Evolutionary conservation across 768 basidiomycete genomes (phyloP), one percentile per base, ranked within the genome.

Genomic region (Pleurotus ostreatus): DNA sequence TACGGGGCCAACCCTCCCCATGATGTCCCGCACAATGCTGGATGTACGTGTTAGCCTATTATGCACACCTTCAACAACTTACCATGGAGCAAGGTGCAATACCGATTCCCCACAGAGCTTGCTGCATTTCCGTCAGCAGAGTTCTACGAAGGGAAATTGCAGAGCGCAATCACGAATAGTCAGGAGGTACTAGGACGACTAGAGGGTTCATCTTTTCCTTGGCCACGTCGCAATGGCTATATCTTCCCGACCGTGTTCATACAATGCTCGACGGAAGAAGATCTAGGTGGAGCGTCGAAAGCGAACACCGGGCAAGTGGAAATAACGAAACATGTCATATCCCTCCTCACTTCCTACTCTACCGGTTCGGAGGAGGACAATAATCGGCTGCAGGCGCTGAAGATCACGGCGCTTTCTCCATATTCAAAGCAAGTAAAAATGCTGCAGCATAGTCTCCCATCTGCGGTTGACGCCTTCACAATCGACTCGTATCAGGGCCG

Each of bases 401-500:
- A 65, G 18, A 71, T 81, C 48, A 78, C 80, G 0, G 73, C 81
- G 1, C 74, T 87, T 20, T 82, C 85, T 1, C 86, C 84, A 0
- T 87, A 87, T 64, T 70, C 78, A 12, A 81, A 81, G 51, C 85
- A 88, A 56, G 72, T 81, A 18, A 66, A 73, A 38, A 69, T 75
- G 0, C 71, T 87, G 3, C 75, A 76, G 20, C 63, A 71, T 16
- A 66, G 65, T 2, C 66, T 81, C 4, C 72, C 73, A 8, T 63
- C 69, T n/a, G 64, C 71, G 15, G 63, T 73, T 22, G 62, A 70
- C 4, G 72, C 70, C 45, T 80, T 74, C 38, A 85, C 84, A 0
- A 74, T 85, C 39, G 83, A 85, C 61, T 79, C 83, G 0, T 88
- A 86, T 62, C 86, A 88, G 64, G 85, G 85, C 11, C 74, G 85